Evolutionary conservation across 2,329 filamentous ascomycete genomes (phyloP).

Genomic region (Fusarium hainanense): DNA sequence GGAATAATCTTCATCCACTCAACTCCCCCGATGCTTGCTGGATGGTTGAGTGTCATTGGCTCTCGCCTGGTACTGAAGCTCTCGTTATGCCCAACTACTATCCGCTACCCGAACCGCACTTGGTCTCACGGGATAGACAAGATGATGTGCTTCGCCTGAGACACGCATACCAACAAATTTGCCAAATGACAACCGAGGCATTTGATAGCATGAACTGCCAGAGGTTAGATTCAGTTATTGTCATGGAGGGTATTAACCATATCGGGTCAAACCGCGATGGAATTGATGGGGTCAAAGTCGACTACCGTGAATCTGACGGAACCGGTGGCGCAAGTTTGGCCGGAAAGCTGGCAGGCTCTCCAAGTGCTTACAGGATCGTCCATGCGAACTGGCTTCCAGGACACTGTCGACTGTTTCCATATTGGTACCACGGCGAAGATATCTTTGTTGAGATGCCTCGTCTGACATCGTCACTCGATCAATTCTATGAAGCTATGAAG

Average conservation of each 20-base stretch:
- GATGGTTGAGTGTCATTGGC: constrained; percentile 19
- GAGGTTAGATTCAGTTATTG: constrained; percentile 12
- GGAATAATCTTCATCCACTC: constrained; percentile 36
- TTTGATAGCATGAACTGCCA: neutral
- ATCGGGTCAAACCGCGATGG: neutral
- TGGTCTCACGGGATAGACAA: neutral
- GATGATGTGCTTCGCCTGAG: neutral
- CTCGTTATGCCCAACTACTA: constrained; percentile 40
- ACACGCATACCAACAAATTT: neutral
- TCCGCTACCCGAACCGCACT: constrained; percentile 15
- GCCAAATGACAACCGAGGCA: constrained; percentile 6
- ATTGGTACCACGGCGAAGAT: neutral
- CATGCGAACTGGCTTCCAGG: constrained; percentile 4
- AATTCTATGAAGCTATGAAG: neutral
- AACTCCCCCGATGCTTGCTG: constrained; percentile 25
- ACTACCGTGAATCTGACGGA: neutral
- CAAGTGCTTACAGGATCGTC: neutral
- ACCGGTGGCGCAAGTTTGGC: neutral
- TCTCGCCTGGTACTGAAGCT: neutral
- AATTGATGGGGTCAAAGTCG: neutral
- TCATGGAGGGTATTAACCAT: neutral
- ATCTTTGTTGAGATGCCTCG: constrained; percentile 18
- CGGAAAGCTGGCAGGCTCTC: neutral
- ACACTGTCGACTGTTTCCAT: constrained; percentile 15
- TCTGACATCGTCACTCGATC: neutral